Base-by-base conservation (phyloP, 1,284 basidiomycete genomes). In the Austroboletus rostrupii region DNA sequence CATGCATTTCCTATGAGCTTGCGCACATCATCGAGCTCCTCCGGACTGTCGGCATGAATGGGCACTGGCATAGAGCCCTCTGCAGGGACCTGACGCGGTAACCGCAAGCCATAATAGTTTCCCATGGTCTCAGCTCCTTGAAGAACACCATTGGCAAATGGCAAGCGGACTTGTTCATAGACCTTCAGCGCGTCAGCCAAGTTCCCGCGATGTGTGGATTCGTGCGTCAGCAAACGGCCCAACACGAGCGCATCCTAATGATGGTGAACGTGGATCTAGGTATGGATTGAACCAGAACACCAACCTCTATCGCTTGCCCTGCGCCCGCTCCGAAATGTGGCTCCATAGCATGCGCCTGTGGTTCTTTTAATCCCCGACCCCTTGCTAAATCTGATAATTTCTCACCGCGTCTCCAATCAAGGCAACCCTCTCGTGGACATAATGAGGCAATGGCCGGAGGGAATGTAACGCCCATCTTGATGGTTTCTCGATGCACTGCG, bases 361-460 rank as follows among this genome's bases (percentile, higher is more conserved):
- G 8, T 14, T 23, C 54, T 16, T 23, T 45, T 35, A 43, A 11
- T 14, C 26, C 3, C 8, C 23, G 33, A 6, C 11, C 4, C 1
- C 2, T n/a, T 17, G 29, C 10, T 37, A 13, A n/a, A n/a, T n/a
- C n/a, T n/a, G n/a, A n/a, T n/a, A n/a, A 26, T 26, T 26, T 26
- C 52, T 48, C 20, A 66, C 70, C 4, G 73, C 64, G 41, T 73
- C 70, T 14, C 71, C 72, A 10, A 72, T 47, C 9, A 73, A 52
- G 20, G 59, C 64, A 8, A 72, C 65, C 3, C 51, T 56, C 1
- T 60, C 64, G 12, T 57, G 48, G 3, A 58, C 60, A 40, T 60
- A 70, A 12, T 57, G 57, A 2, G 69, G 65, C 14, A 73, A 49
- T 6, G 64, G 60, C 14, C 56, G 54, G 19, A 68, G 39, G 17